Evolutionary conservation across 1,284 basidiomycete species (phyloP).

Genomic region (Paramarasmius palmivorus): DNA sequence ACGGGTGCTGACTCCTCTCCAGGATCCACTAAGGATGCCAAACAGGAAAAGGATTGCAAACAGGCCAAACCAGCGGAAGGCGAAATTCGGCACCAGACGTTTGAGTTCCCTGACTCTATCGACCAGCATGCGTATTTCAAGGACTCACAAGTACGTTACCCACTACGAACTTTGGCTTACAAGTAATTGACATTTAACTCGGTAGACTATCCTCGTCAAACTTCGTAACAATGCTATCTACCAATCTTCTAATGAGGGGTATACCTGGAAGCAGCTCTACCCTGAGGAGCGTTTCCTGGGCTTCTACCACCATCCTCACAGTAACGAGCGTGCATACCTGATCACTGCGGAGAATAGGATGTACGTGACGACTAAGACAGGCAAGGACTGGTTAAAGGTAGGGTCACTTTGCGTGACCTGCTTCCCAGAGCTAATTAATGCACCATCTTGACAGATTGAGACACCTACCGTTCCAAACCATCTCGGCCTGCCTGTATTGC

Average conservation of each 20-base stretch:
- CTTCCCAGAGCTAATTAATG: too few relatives aligned
- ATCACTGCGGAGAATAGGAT: slow-evolving; percentile 70
- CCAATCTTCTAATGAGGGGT: slow-evolving; percentile 95
- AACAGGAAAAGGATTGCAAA: slow-evolving; percentile 69
- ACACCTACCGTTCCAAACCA: slow-evolving; percentile 74
- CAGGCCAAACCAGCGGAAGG: slow-evolving; percentile 74
- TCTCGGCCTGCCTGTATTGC: slow-evolving; percentile 76
- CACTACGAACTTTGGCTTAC: background rate
- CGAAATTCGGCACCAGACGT: slow-evolving; percentile 69
- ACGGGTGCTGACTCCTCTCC: too few relatives aligned
- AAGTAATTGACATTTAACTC: slow-evolving; percentile 6
- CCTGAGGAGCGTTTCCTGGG: slow-evolving; percentile 71
- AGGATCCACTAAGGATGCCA: slow-evolving; percentile 61
- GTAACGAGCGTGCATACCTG: slow-evolving; percentile 84
- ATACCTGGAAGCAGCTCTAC: slow-evolving; percentile 78
- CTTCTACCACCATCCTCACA: slow-evolving; percentile 85
- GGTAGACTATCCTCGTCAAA: slow-evolving; percentile 82
- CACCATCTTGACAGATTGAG: too few relatives aligned
- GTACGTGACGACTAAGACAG: slow-evolving; percentile 85
- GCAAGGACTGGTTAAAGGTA: slow-evolving; percentile 69
- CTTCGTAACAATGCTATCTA: slow-evolving; percentile 79
- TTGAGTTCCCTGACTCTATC: slow-evolving; percentile 73
- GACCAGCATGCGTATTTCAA: slow-evolving; percentile 86
- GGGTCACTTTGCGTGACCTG: slow-evolving; percentile 27
- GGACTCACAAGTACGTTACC: slow-evolving; percentile 56